A percentile compares a stretch with the other conserved stretches of the same genome.
phyloP scores from a whole-genome alignment of 768 basidiomycete genomes.

The Leccinum disarticulatum region DNA sequence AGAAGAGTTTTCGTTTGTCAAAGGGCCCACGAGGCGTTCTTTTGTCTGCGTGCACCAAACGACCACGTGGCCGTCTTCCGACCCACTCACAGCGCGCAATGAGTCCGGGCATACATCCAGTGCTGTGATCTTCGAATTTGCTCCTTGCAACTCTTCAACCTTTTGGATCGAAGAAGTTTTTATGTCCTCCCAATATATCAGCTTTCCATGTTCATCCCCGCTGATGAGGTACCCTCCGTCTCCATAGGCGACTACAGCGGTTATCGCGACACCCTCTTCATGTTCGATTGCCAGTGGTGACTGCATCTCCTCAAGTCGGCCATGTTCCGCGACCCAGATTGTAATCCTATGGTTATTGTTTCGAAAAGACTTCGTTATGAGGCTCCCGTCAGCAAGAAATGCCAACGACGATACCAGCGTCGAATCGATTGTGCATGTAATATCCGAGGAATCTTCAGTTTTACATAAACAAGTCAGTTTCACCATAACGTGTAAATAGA shows the following conservation, averaged over 20 bases:
- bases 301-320: neutral
- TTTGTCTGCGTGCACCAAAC: neutral
- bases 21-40: constrained; percentile 2
- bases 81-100: neutral
- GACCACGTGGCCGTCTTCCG: neutral
- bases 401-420: neutral
- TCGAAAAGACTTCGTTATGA: neutral
- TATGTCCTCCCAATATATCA: neutral
- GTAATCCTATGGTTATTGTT: neutral
- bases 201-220: neutral
- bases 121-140: neutral
- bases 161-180: neutral
- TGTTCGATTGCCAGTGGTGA: neutral
- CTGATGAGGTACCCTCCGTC: neutral
- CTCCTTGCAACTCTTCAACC: neutral
- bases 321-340: neutral
- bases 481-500: neutral
- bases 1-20: neutral
- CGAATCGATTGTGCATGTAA: neutral
- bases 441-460: neutral
- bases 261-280: neutral
- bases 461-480: neutral
- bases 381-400: neutral
- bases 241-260: neutral
- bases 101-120: neutral